These are phyloP conservation scores for Debaryomyces coudertii DNA, from an alignment of 1,139 yeast genomes.

Conservation along the genomic window DNA sequence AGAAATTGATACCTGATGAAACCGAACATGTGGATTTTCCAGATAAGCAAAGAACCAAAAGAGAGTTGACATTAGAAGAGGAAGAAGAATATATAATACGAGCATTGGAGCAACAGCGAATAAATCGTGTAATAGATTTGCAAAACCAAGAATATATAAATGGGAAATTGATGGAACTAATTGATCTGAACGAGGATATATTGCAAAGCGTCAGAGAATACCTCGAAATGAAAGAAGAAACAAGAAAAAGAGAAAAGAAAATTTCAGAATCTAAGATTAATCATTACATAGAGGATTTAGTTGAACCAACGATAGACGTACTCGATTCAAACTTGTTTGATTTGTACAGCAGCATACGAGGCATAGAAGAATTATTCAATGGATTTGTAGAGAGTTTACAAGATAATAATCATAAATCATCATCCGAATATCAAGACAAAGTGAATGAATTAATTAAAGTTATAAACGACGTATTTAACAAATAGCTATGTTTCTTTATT, in stretches of 20 bases:
- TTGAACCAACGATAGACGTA: slow-evolving; percentile 19
- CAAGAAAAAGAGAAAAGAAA: slow-evolving; percentile 19
- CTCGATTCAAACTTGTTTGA: slow-evolving; percentile 21
- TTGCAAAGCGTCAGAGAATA: slow-evolving; percentile 44
- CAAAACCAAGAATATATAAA: slow-evolving; percentile 47
- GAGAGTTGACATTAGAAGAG: slow-evolving; percentile 9
- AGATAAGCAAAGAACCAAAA: not conserved
- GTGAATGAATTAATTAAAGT: slow-evolving; percentile 25
- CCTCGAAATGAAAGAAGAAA: slow-evolving; percentile 27
- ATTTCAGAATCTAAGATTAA: slow-evolving; percentile 15
- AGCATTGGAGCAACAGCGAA: slow-evolving; percentile 37
- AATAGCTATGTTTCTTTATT: slow-evolving; percentile 1
- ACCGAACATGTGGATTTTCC: slow-evolving; percentile 15
- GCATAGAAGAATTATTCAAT: slow-evolving; percentile 15
- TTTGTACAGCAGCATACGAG: slow-evolving; percentile 16
- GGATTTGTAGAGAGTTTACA: slow-evolving; percentile 12
- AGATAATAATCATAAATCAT: slow-evolving; percentile 11
- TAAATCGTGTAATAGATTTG: slow-evolving; percentile 43
- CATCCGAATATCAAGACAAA: slow-evolving; percentile 21
- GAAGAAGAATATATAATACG: slow-evolving; percentile 19
- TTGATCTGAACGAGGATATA: slow-evolving; percentile 44
- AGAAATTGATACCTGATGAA: slow-evolving; percentile 24
- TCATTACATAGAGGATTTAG: slow-evolving; percentile 18
- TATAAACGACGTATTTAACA: slow-evolving; percentile 21
- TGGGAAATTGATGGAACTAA: slow-evolving; percentile 36